Percentiles rank a stretch among this genome's conserved stretches.
Evolutionary conservation across 306 rosid genomes (phyloP).

Genomic region (Mucuna pruriens): DNA sequence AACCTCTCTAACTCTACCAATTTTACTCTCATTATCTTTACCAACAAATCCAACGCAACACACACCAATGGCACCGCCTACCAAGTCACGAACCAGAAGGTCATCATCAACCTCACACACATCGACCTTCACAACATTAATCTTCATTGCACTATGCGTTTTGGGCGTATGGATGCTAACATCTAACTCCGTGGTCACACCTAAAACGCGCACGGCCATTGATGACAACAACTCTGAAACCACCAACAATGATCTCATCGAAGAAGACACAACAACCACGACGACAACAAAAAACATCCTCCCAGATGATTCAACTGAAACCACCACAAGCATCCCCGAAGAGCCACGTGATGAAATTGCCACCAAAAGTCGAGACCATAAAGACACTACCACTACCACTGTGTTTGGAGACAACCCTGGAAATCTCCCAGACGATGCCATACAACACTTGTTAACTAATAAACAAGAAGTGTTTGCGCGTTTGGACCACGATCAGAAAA

Average conservation of each 20-base stretch:
- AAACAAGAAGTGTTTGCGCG: background rate
- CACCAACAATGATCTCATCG: conserved; percentile 24
- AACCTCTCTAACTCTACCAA: background rate
- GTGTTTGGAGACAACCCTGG: conserved; percentile 75
- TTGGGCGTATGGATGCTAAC: conserved; percentile 75
- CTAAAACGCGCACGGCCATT: conserved; percentile 31
- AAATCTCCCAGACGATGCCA: conserved; percentile 78
- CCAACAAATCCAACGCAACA: conserved; percentile 12
- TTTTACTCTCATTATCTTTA: conserved; percentile 13
- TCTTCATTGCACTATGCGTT: conserved; percentile 67
- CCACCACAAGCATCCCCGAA: background rate
- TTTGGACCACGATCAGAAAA: conserved; percentile 28
- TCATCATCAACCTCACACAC: conserved; percentile 60
- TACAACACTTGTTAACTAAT: conserved; percentile 41
- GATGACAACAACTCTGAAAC: background rate
- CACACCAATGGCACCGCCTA: conserved; percentile 52
- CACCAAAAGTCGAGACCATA: conserved; percentile 27
- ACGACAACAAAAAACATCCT: background rate
- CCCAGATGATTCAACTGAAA: conserved; percentile 1
- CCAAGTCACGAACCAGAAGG: conserved; percentile 55
- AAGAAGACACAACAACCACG: background rate
- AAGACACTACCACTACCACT: conserved; percentile 18
- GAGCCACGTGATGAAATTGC: background rate
- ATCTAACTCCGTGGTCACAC: conserved; percentile 49
- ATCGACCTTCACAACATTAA: conserved; percentile 60